Base-by-base conservation (phyloP, 805 yeast species). In the Cyberlindnera sargentensis region DNA sequence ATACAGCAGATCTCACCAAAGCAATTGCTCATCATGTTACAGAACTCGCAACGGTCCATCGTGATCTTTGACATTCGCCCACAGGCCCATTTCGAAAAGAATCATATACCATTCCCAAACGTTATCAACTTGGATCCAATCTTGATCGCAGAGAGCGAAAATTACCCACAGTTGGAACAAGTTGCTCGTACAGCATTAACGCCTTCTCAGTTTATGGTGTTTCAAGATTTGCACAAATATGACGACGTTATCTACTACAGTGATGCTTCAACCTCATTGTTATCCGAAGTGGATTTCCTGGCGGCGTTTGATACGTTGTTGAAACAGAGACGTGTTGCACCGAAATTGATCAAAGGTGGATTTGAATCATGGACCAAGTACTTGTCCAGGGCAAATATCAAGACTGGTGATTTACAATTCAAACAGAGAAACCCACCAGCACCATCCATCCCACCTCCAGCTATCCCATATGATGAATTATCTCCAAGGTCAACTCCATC, bases 1-100 rank as follows among this genome's bases (percentile, higher is more conserved):
- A 86, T 84, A 52, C 87, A 88, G 8, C 59, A 61, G 10, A 60
- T 68, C 5, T 58, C 71, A 1, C 56, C 72, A 8, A 64, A 63
- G 32, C 53, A 61, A 55, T 56, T 76, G 5, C 62, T 73, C 43
- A 56, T 72, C 3, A 63, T 66, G 3, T 58, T 78, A 39, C 65
- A 57, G 42, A 66, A 59, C 40, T 70, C 69, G 15, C 63, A 72
- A 37, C 68, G 67, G 15, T 73, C 77, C 2, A 35, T 48, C 3
- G 45, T 73, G 24, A 42, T 73, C 6, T 57, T 72, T 37, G 77
- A 73, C 52, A 46, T 73, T 15, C 58, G 77, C 38, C 52, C 67
- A 8, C 49, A 56, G 9, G 55, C 58, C 25, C 56, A 61, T 6
- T 68, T 57, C 41, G 47, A 58, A 5, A 45, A 56, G 2, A 63